Evolutionary conservation across 2,329 filamentous ascomycete genomes (phyloP), one percentile per base, ranked within the genome.

Genomic region (Fusarium sp.): DNA sequence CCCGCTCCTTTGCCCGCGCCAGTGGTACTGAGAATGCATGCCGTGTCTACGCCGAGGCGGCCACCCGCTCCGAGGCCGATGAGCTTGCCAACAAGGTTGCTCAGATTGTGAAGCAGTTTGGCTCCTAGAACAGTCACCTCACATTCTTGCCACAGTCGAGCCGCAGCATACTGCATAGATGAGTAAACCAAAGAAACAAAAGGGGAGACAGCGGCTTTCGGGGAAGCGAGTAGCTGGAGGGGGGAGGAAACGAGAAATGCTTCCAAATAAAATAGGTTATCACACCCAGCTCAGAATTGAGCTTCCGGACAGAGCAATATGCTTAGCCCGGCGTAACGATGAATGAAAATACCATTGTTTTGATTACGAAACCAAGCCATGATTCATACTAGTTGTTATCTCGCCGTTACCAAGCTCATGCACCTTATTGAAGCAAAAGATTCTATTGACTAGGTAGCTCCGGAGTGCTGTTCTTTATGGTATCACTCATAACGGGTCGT

Each of bases 21-120:
- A 95, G 90, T 65, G 95, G 95, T 27, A 99, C 95, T 0, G 95
- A 99, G 77, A 96, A 99, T 75, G 94, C 93, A 3, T 93, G 97
- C 69, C 86, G 95, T 61, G 93, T 99, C 17, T 99, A 99, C 73
- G 94, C 94, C 8, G 95, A 99, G 78, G 95, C 95, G 4, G 91
- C 91, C 33, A 95, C 91, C 42, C 87, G 91, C 63, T 90, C 88
- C 14, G 94, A 98, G 77, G 93, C 93, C 1, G 93, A 97, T 70
- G 93, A 97, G 76, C 83, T 98, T 61, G 92, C 93, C 54, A 88
- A 88, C 69, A 91, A 92, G 74, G 92, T 98, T 43, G 88, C 89
- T 14, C 83, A 86, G 65, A 86, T 93, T 61, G 88, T 95, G 55
- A 86, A 88, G 75, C 84, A 88, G 68, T 84, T 70, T 55, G 75